Conservation (phyloP, 108 stramenopile genomes). For the Nitzschia putrida region DNA sequence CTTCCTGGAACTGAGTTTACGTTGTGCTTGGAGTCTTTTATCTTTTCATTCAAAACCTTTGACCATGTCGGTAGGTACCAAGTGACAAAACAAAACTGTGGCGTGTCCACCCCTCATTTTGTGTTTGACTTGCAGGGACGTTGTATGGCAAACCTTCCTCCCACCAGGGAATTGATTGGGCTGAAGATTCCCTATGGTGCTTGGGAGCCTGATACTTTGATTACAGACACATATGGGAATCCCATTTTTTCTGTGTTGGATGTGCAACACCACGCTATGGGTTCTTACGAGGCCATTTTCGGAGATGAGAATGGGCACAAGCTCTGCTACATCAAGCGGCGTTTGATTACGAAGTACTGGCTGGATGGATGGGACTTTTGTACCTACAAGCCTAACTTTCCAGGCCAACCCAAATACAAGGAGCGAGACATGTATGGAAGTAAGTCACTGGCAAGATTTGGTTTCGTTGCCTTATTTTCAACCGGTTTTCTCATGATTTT, state of each 20-base stretch:
- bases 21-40: too few species aligned
- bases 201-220: slow-evolving; percentile 54
- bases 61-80: too few species aligned
- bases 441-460: slow-evolving; percentile 1
- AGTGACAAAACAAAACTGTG: too few species aligned
- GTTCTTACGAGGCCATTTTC: slow-evolving; percentile 52
- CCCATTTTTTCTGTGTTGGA: slow-evolving; percentile 49
- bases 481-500: not conserved
- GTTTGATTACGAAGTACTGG: slow-evolving; percentile 42
- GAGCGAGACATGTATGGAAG: slow-evolving; percentile 47
- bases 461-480: not conserved
- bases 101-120: too few species aligned
- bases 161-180: slow-evolving; percentile 37
- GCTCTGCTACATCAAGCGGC: slow-evolving; percentile 45
- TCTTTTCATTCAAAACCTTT: too few species aligned
- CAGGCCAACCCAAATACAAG: slow-evolving; percentile 40
- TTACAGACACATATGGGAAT: slow-evolving; percentile 47
- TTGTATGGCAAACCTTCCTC: slow-evolving; percentile 45
- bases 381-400: slow-evolving; percentile 49
- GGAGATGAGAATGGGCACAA: slow-evolving; percentile 50
- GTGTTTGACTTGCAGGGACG: not conserved
- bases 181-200: slow-evolving; percentile 47
- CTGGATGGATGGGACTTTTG: slow-evolving; percentile 56
- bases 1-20: too few species aligned
- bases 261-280: slow-evolving; percentile 41